Percentiles rank a stretch among this genome's conserved stretches.
Conservation (phyloP, 225 moss, liverwort and hornwort species). For the Neckera pumila region DNA sequence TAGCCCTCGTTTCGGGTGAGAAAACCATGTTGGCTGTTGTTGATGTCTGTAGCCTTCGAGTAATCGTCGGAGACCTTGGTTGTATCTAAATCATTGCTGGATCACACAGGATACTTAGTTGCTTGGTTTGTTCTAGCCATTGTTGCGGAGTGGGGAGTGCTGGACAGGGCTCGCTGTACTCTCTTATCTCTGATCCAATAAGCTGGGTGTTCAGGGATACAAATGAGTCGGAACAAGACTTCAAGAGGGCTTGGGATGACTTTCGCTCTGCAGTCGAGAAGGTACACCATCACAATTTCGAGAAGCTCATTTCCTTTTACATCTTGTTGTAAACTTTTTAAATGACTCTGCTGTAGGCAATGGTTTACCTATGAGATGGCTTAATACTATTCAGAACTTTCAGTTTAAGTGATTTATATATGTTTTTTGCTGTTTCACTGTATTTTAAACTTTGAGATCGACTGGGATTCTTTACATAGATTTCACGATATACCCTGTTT, state of each 20-base stretch:
- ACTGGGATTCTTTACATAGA: not conserved
- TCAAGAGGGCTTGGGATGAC: constrained; percentile 84
- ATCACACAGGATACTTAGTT: not conserved
- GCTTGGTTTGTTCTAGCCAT: not conserved
- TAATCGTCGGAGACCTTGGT: not conserved
- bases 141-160: not conserved
- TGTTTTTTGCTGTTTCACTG: not conserved
- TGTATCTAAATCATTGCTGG: not conserved
- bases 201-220: constrained; percentile 22
- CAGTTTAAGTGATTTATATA: not conserved
- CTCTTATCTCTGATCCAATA: not conserved
- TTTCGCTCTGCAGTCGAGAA: constrained; percentile 77
- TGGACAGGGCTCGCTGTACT: not conserved
- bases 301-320: not conserved
- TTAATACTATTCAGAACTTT: not conserved
- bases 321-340: not conserved
- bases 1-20: constrained; percentile 53
- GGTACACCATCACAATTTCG: constrained; percentile 6
- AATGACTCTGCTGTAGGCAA: not conserved
- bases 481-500: not conserved
- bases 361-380: not conserved
- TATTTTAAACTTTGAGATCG: not conserved
- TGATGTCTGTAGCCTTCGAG: not conserved
- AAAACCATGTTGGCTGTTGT: not conserved
- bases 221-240: constrained; percentile 86